Percentiles rank a stretch among this genome's conserved stretches.
Conservation (phyloP, 345 rosid genomes). For the Murraya koenigii region DNA sequence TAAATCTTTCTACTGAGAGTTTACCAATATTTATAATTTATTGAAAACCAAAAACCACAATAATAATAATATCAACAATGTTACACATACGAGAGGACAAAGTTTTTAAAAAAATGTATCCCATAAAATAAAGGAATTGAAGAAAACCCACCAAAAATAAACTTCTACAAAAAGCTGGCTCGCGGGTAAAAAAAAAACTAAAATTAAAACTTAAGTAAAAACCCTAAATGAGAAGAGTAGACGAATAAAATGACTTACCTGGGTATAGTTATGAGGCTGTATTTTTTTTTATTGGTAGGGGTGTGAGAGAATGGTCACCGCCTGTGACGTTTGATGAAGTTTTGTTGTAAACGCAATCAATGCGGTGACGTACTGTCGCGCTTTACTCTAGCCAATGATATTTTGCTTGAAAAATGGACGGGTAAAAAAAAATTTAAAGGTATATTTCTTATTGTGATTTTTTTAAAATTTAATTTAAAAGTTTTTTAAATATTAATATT, state of each 20-base stretch:
- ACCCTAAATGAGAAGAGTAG: not conserved
- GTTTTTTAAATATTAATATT: too few species aligned
- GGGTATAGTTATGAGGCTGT: not conserved
- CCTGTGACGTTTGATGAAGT: not conserved
- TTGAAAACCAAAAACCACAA: too few species aligned
- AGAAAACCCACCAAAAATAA: not conserved
- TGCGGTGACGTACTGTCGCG: not conserved
- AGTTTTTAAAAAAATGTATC: constrained; percentile 5
- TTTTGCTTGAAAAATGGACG: not conserved
- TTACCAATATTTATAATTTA: too few species aligned
- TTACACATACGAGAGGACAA: not conserved
- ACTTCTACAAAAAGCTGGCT: not conserved
- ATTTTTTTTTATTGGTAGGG: not conserved
- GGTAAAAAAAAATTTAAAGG: too few species aligned
- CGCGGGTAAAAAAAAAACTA: not conserved
- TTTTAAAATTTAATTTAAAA: too few species aligned
- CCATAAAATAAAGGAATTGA: constrained; percentile 7
- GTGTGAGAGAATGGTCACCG: not conserved
- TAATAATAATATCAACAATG: too few species aligned
- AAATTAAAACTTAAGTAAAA: not conserved
- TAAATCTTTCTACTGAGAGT: too few species aligned
- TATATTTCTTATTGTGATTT: too few species aligned
- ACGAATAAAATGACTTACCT: not conserved
- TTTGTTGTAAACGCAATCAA: not conserved
- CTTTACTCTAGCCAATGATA: not conserved